Conservation (phyloP, 2,329 filamentous ascomycete genomes). For the Microdochium nivale region DNA sequence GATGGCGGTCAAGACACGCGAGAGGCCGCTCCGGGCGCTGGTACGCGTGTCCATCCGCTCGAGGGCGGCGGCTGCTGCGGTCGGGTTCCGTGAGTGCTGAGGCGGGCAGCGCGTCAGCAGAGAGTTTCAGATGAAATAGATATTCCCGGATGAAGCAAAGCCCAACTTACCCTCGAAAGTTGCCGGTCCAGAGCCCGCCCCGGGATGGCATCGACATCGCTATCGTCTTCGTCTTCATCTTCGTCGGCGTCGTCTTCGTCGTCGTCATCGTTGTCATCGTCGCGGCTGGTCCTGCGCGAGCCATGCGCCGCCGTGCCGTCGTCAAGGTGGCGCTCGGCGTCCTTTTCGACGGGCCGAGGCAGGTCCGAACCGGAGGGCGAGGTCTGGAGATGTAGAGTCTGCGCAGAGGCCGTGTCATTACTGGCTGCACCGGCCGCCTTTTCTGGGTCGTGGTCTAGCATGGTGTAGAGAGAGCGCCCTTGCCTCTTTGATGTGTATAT, state of each 20-base stretch:
- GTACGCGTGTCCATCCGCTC: neutral
- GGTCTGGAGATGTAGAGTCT: neutral
- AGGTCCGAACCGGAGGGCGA: neutral
- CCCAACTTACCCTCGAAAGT: no score
- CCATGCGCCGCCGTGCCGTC: neutral
- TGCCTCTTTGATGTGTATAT: no score
- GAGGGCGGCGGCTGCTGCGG: neutral
- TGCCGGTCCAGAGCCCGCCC: neutral
- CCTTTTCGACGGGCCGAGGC: neutral
- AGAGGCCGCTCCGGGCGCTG: constrained; percentile 10
- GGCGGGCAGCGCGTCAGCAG: neutral
- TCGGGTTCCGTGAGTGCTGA: neutral
- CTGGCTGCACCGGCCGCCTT: neutral
- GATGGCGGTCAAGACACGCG: constrained; percentile 15
- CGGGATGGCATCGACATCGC: constrained; percentile 1
- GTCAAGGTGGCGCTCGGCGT: neutral
- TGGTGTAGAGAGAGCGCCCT: no score
- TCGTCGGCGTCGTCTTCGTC: constrained; percentile 5
- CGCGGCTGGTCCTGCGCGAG: constrained; percentile 4
- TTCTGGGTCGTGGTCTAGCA: neutral
- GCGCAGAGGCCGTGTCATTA: neutral
- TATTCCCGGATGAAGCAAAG: neutral
- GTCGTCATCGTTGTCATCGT: no score
- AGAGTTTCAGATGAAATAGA: neutral
- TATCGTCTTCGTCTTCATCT: constrained; percentile 4